Evolutionary conservation across 148 eudicot genomes (phyloP).

Genomic region (Arbutus unedo): DNA sequence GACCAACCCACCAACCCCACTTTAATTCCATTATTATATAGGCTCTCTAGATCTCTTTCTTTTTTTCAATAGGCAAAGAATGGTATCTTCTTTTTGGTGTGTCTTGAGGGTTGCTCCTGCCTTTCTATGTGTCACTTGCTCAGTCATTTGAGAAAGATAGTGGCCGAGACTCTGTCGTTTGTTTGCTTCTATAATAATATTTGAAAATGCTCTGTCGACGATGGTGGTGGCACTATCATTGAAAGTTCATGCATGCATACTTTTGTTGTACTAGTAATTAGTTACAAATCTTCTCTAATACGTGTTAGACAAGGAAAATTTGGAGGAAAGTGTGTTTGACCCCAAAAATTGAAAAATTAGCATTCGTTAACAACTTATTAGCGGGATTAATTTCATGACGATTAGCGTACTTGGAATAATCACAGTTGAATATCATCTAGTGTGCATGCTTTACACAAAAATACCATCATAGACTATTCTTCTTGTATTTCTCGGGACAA

Average conservation of each 20-base stretch:
- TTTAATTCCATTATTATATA: not conserved
- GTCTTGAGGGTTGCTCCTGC: not conserved
- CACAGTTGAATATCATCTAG: not conserved
- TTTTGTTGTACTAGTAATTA: not conserved
- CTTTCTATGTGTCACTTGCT: slow-evolving; percentile 22
- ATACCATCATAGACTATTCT: too few species aligned
- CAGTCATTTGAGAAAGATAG: slow-evolving; percentile 18
- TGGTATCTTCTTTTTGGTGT: slow-evolving; percentile 18
- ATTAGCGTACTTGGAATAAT: not conserved
- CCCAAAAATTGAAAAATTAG: not conserved
- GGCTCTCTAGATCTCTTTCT: not conserved
- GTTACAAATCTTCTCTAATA: not conserved
- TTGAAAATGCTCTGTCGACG: not conserved
- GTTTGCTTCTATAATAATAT: not conserved
- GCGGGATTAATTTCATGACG: not conserved
- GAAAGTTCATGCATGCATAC: slow-evolving; percentile 5
- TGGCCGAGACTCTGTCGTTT: slow-evolving; percentile 19
- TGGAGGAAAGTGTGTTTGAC: not conserved
- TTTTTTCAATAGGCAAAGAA: not conserved
- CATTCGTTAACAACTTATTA: not conserved
- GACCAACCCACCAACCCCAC: not conserved
- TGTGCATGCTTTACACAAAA: not conserved
- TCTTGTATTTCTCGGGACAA: too few species aligned
- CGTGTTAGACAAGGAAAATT: not conserved
- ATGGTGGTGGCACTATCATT: slow-evolving; percentile 18